Conservation (phyloP, 148 eudicot species). For the Rhododendron vialii region DNA sequence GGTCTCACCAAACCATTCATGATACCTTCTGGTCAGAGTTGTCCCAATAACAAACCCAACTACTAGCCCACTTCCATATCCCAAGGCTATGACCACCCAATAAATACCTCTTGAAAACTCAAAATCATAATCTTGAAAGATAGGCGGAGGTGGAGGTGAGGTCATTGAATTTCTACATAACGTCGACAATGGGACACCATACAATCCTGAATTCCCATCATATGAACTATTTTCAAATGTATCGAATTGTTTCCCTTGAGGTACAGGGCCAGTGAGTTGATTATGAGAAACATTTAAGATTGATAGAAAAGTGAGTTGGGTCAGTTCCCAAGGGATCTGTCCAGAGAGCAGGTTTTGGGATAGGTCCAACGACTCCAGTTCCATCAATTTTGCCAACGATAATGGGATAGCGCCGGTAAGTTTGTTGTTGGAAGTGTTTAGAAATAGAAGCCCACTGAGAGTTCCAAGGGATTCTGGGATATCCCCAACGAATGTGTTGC, state of each 20-base stretch:
- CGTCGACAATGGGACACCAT: slow-evolving; percentile 26
- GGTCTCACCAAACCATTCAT: neutral
- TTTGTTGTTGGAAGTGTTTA: too few relatives aligned
- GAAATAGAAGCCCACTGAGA: too few relatives aligned
- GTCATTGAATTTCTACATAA: slow-evolving; percentile 2
- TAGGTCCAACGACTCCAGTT: too few relatives aligned
- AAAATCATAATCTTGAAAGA: neutral
- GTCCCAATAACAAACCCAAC: neutral
- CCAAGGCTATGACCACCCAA: neutral
- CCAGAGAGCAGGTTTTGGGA: too few relatives aligned
- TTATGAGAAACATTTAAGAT: slow-evolving; percentile 8
- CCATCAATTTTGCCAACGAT: too few relatives aligned
- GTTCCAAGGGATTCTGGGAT: too few relatives aligned
- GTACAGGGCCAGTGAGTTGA: slow-evolving; percentile 17
- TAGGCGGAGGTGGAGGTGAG: neutral
- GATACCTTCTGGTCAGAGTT: neutral
- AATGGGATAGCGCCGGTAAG: too few relatives aligned
- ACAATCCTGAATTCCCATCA: slow-evolving; percentile 22
- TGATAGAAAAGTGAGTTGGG: too few relatives aligned
- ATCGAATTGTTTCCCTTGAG: neutral
- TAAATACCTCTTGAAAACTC: neutral
- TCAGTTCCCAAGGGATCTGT: too few relatives aligned
- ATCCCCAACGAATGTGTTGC: too few relatives aligned
- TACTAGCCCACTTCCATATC: neutral
- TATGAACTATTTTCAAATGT: slow-evolving; percentile 22